These are phyloP conservation scores for Saccharomycopsis sp. DNA, from an alignment of 805 yeast genomes.

Conservation along the genomic window DNA sequence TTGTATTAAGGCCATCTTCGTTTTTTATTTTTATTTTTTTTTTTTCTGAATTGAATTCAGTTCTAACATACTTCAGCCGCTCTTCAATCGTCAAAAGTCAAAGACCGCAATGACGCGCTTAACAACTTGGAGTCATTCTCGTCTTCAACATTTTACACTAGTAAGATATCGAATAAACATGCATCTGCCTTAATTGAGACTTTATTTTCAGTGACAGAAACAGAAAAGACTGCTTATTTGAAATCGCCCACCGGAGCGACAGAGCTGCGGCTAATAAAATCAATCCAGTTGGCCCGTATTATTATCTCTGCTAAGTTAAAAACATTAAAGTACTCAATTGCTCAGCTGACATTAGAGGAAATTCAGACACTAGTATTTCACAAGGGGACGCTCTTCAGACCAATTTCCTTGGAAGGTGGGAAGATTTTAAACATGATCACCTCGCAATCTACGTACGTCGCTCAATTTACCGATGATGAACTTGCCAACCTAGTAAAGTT, in stretches of 20 bases:
- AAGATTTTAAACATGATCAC: constrained; percentile 27
- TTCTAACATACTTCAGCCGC: constrained; percentile 5
- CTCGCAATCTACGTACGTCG: constrained; percentile 22
- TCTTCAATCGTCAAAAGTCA: constrained; percentile 44
- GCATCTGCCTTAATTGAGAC: background rate
- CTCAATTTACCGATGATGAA: constrained; percentile 20
- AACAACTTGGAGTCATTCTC: constrained; percentile 30
- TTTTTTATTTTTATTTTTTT: background rate
- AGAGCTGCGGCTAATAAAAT: constrained; percentile 29
- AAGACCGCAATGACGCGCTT: constrained; percentile 49
- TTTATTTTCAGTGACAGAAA: constrained; percentile 20
- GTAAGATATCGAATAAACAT: constrained; percentile 4
- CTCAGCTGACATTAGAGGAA: no score
- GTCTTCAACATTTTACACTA: constrained; percentile 15
- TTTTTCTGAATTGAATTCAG: background rate
- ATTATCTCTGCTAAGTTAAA: constrained; percentile 18
- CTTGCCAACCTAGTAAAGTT: constrained; percentile 2
- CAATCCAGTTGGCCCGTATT: constrained; percentile 30
- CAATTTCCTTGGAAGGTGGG: constrained; percentile 28
- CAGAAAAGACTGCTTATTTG: constrained; percentile 31
- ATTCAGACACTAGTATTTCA: no score
- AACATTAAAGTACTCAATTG: constrained; percentile 21
- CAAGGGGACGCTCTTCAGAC: constrained; percentile 26
- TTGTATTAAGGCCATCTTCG: no score
- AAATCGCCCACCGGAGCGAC: constrained; percentile 27